Evolutionary conservation across 139 green algal species (phyloP), one percentile per base, ranked within the genome.

Genomic region (Chlorella sp.): DNA sequence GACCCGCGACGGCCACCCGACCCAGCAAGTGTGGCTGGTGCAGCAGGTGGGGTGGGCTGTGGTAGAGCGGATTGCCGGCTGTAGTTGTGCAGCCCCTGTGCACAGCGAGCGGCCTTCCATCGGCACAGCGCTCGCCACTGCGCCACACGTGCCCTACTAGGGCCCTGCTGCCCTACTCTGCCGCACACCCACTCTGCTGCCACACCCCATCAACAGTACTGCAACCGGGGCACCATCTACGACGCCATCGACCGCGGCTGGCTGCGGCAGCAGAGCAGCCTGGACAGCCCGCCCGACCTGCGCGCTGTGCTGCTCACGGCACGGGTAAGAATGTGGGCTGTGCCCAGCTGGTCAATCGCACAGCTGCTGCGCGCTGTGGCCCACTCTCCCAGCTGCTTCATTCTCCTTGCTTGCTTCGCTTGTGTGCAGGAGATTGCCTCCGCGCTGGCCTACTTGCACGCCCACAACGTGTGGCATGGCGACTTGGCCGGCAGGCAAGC

Each of bases 221-320:
- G 73, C 73, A 44, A 28, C 73, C 43, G 44, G 1, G 73, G 73
- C 24, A 65, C 73, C 17, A 46, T 79, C 9, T 28, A 43, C 73
- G 73, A 79, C 44, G 73, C 46, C 32, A 16, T 79, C 17, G 73
- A 79, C 46, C 73, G 73, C 44, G 73, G 73, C 30, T 62, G 43
- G 43, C 73, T 79, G 73, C 73, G 73, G 17, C 73, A 62, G 38
- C 43, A 30, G 17, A 44, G 30, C 73, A 41, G 41, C 8, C 73
- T 79, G 44, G 30, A 60, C 43, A 30, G 28, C 26, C 43, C 26
- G 44, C 30, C 44, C 73, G 9, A 60, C 73, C 34, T 79, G 44
- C 73, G 32, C 44, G 44, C 32, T 8, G 43, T 79, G 43, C 43
- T 79, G 24, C 44, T 62, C 1, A 79, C 73, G 2, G 73, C 73